phyloP scores from a whole-genome alignment of 768 basidiomycete genomes.

The Leccinum rimulosum region DNA sequence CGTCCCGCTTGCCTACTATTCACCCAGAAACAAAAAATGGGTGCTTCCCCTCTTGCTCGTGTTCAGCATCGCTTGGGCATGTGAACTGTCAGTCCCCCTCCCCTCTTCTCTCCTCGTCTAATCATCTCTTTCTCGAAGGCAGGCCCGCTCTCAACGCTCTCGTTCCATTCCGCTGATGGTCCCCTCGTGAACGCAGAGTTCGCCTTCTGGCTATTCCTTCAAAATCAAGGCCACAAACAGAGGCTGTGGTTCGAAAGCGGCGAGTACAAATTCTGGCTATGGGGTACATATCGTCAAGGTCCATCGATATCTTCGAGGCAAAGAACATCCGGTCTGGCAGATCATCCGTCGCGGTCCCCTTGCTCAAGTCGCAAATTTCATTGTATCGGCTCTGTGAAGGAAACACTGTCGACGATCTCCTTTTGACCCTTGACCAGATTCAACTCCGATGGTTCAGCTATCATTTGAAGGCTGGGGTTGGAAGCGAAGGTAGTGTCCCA shows the following conservation, averaged over 20 bases:
- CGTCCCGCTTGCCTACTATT: conserved; percentile 54
- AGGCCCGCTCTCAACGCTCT: too few species aligned
- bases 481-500: too few species aligned
- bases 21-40: conserved; percentile 43
- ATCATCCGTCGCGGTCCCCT: too few species aligned
- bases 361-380: too few species aligned
- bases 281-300: conserved; percentile 40
- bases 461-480: too few species aligned
- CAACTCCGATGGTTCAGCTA: too few species aligned
- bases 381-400: too few species aligned
- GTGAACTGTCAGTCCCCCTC: conserved; percentile 58
- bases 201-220: conserved; percentile 79
- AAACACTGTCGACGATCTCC: too few species aligned
- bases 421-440: too few species aligned
- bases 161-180: too few species aligned
- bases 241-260: conserved; percentile 78
- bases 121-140: conserved; percentile 54
- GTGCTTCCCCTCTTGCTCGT: conserved; percentile 69
- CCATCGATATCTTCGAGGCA: too few species aligned
- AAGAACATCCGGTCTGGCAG: too few species aligned
- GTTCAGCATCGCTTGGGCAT: conserved; percentile 70
- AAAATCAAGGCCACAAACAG: conserved; percentile 70
- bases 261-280: conserved; percentile 73
- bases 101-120: conserved; percentile 2
- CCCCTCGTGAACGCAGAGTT: conserved; percentile 46